A percentile compares a stretch with the other conserved stretches of the same genome.
phyloP scores from a whole-genome alignment of 805 yeast genomes.

The Yarrowia phangngaensis region DNA sequence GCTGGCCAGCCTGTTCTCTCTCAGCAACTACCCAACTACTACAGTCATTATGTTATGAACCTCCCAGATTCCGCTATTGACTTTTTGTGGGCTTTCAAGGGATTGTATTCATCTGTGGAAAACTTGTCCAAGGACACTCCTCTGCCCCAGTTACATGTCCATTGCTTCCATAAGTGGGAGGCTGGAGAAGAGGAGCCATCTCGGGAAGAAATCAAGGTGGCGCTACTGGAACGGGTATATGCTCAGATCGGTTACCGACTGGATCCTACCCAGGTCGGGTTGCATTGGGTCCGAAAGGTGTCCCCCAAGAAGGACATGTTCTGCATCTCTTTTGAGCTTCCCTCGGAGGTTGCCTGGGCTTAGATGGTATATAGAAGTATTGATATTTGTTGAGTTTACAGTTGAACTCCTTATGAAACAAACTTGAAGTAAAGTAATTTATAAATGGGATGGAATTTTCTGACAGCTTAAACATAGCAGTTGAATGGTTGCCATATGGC shows the following conservation, averaged over 20 bases:
- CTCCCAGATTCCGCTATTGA: constrained; percentile 89
- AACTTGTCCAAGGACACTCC: constrained; percentile 46
- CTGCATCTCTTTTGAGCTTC: constrained; percentile 74
- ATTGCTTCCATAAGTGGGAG: constrained; percentile 88
- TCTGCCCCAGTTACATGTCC: constrained; percentile 72
- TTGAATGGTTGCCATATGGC: too few species aligned
- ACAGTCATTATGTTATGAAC: constrained; percentile 85
- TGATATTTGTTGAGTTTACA: too few species aligned
- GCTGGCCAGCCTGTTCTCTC: constrained; percentile 40
- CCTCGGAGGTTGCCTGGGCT: constrained; percentile 41
- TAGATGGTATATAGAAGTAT: constrained; percentile 8
- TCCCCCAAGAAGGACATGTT: constrained; percentile 98
- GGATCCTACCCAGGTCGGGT: constrained; percentile 47
- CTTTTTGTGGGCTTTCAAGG: constrained; percentile 72
- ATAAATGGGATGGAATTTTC: too few species aligned
- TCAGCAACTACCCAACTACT: constrained; percentile 48
- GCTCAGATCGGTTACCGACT: constrained; percentile 47
- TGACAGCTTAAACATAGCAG: too few species aligned
- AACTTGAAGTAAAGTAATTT: too few species aligned
- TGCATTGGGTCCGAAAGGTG: constrained; percentile 87
- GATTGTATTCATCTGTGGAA: constrained; percentile 53
- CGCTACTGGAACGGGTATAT: constrained; percentile 58
- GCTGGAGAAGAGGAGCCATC: constrained; percentile 70
- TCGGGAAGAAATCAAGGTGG: constrained; percentile 58
- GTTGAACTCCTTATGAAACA: too few species aligned